phyloP scores from a whole-genome alignment of 495 filamentous ascomycete genomes.

The Neurospora sublineolata region DNA sequence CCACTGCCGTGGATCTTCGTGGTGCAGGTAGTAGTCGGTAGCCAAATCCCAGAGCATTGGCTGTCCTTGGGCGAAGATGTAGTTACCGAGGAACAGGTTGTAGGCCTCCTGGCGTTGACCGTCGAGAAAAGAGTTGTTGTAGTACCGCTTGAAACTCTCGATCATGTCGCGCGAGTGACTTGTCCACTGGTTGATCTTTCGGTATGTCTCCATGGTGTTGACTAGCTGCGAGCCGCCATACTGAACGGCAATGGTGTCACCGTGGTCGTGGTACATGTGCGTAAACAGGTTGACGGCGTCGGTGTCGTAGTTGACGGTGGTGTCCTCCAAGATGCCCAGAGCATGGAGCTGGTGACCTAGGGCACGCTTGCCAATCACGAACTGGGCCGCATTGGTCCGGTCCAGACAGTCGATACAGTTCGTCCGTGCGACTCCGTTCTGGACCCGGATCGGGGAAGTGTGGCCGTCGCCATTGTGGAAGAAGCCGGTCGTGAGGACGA shows the following conservation, averaged over 20 bases:
- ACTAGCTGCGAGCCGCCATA: slow-evolving; percentile 96
- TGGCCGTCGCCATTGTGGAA: slow-evolving; percentile 79
- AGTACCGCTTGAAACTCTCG: slow-evolving; percentile 97
- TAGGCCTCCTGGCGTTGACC: slow-evolving; percentile 95
- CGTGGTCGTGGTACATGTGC: slow-evolving; percentile 94
- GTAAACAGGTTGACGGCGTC: slow-evolving; percentile 93
- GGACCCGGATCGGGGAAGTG: slow-evolving; percentile 53
- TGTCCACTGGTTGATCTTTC: slow-evolving; percentile 98
- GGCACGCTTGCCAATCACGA: slow-evolving; percentile 93
- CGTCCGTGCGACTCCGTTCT: slow-evolving; percentile 87
- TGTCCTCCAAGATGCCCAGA: slow-evolving; percentile 71
- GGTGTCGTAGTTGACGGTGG: slow-evolving; percentile 80
- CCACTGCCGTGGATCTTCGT: slow-evolving; percentile 68
- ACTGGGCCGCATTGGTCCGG: slow-evolving; percentile 92
- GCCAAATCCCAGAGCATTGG: slow-evolving; percentile 96
- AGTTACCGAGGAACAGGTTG: slow-evolving; percentile 95
- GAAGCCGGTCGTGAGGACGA: slow-evolving; percentile 76
- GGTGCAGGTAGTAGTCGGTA: slow-evolving; percentile 95
- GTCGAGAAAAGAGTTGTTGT: slow-evolving; percentile 97
- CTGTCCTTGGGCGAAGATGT: slow-evolving; percentile 79
- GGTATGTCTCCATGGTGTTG: slow-evolving; percentile 97
- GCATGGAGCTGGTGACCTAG: slow-evolving; percentile 89
- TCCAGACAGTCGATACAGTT: slow-evolving; percentile 98
- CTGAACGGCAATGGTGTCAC: slow-evolving; percentile 93
- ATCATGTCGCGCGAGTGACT: slow-evolving; percentile 97